Percentiles rank a stretch among this genome's conserved stretches.
phyloP scores from a whole-genome alignment of 352 stramenopile species.

The Pythium volutum region DNA sequence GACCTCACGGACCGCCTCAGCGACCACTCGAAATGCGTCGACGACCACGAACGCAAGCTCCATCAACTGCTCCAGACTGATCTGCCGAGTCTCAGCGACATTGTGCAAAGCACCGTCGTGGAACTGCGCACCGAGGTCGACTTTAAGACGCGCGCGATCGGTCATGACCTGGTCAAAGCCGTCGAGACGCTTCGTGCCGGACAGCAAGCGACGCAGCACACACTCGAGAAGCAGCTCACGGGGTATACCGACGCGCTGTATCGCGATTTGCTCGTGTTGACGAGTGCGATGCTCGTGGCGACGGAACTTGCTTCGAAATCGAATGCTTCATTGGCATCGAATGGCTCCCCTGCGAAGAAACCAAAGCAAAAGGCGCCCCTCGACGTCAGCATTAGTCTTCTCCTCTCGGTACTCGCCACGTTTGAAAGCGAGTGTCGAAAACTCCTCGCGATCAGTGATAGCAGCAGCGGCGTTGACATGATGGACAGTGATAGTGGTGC shows the following conservation, averaged over 20 bases:
- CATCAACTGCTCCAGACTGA: constrained; percentile 36
- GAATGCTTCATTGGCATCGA: constrained; percentile 2
- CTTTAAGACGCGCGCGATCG: constrained; percentile 37
- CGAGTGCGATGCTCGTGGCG: constrained; percentile 38
- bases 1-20: constrained; percentile 35
- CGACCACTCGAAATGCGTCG: constrained; percentile 27
- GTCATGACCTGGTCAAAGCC: constrained; percentile 32
- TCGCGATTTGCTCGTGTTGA: constrained; percentile 47
- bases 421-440: constrained; percentile 30
- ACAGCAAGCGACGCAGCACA: constrained; percentile 20
- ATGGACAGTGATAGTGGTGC: constrained; percentile 8
- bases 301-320: constrained; percentile 38
- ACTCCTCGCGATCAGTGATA: constrained; percentile 10
- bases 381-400: constrained; percentile 37
- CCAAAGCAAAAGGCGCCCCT: constrained; percentile 25
- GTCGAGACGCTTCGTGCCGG: constrained; percentile 30
- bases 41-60: constrained; percentile 32
- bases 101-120: constrained; percentile 38
- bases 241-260: constrained; percentile 42
- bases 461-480: not conserved
- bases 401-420: constrained; percentile 34
- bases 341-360: constrained; percentile 1
- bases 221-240: constrained; percentile 29
- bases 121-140: constrained; percentile 46
- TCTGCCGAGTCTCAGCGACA: constrained; percentile 36